phyloP scores from a whole-genome alignment of 495 filamentous ascomycete genomes.

The Polyplosphaeria fusca region DNA sequence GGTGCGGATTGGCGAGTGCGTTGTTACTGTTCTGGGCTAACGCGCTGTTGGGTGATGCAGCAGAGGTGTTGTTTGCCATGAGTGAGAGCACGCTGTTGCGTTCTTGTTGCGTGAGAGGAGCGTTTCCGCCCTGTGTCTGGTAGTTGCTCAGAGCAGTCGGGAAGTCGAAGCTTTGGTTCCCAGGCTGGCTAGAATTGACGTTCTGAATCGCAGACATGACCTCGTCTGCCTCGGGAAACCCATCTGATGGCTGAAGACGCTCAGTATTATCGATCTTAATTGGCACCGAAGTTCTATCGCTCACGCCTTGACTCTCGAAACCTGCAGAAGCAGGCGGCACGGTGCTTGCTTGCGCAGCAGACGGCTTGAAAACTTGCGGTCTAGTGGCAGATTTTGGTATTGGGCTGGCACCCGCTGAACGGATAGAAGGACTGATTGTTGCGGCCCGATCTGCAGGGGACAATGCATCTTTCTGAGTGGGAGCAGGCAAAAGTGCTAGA shows the following conservation, averaged over 20 bases:
- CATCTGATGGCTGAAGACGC: conserved; percentile 28
- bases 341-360: not conserved
- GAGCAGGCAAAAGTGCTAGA: conserved; percentile 38
- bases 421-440: conserved; percentile 24
- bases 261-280: conserved; percentile 31
- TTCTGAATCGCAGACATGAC: conserved; percentile 70
- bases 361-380: conserved; percentile 24
- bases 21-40: conserved; percentile 43
- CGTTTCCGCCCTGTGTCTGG: conserved; percentile 60
- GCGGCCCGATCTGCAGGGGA: conserved; percentile 10
- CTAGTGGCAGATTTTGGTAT: conserved; percentile 18
- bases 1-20: conserved; percentile 58
- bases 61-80: conserved; percentile 59
- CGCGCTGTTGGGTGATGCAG: conserved; percentile 22
- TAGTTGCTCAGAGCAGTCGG: conserved; percentile 70
- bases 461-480: conserved; percentile 21
- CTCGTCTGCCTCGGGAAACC: conserved; percentile 51
- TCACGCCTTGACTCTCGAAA: conserved; percentile 3
- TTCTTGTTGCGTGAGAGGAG: conserved; percentile 71
- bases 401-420: conserved; percentile 29
- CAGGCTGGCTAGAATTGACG: conserved; percentile 43
- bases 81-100: conserved; percentile 75
- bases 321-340: not conserved
- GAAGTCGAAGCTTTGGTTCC: conserved; percentile 60
- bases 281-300: conserved; percentile 16